Evolutionary conservation across 2,329 filamentous ascomycete genomes (phyloP), one percentile per base, ranked within the genome.

Genomic region (Sarocladiaceae sp.): DNA sequence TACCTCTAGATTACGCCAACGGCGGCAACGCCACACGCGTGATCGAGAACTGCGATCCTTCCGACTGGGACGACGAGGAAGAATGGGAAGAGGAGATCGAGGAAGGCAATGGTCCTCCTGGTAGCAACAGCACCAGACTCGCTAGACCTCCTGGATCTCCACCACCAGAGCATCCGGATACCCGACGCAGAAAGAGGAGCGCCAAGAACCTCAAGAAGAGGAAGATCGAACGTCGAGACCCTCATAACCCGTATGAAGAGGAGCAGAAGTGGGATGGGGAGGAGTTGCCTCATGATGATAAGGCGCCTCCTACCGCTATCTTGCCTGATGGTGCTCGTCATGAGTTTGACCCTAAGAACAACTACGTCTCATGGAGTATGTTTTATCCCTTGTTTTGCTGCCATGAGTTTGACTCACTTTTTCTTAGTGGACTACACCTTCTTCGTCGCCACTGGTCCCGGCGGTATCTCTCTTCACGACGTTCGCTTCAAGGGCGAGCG

Each of bases 351-450:
- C 44, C 33, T 10, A 18, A 50, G 20, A 31, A 52, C 17, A 54
- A 50, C 17, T 52, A 42, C 20, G 50, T 54, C 20, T 49, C 42
- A 23, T 54, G 53, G 53, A 50, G 33, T 47, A 47, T 47, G 42
- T 47, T 6, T 33, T 15, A 33, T 33, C 29, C 29, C 10, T 33
- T 33, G 29, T 8, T 15, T 33, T 10, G 8, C 29, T 10, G 29
- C 10, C 8, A 13, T 31, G n/a, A 29, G 5, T 15, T 12, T 31
- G 13, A 28, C 46, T 50, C 17, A 50, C 28, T 17, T 17, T 11
- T 8, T 17, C 12, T 13, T n/a, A 50, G 46, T 51, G 48, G 48
- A 39, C 48, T 51, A 6, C 31, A 39, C 48, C 17, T 51, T 51
- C 33, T 51, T 37, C 23, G 18, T 51, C 48, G n/a, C 12, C 28